Base-by-base conservation (phyloP, 2,329 filamentous ascomycete species). In the Aspergillus viridinutans region DNA sequence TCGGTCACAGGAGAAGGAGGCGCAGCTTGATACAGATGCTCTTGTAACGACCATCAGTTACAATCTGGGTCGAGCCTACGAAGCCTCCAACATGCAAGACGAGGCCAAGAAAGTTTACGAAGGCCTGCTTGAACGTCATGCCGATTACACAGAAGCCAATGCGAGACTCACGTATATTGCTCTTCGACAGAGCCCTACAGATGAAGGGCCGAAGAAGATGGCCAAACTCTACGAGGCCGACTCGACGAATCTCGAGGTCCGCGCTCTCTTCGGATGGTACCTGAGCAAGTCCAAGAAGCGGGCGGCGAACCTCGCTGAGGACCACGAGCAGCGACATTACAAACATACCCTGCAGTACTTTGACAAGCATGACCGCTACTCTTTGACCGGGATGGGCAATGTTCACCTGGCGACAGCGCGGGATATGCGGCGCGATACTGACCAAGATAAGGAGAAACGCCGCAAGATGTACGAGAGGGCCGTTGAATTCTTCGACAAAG, bases 401-500 rank as follows among this genome's bases (percentile, higher is more conserved):
- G 80, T 99, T n/a, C 88, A 93, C 65, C 83, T 99, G 43, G 81
- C 88, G 64, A 86, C 90, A 60, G 94, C 94, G 9, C 86, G 94
- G 65, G 95, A 99, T 73, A 97, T 97, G 92, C 89, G 90, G 29
- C 86, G 92, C 52, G 90, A 94, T 60, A 90, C 90, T 0, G 94
- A 97, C 8, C 82, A 86, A 58, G 93, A 99, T 58, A 96, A 90
- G 75, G 89, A 96, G 67, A 96, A 95, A 78, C 87, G 92, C 53
- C 89, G 88, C 56, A 90, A 89, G 65, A 88, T 86, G 60, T 99
- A 97, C 71, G 86, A 87, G 70, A 92, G 93, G 64, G 92, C 94
- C 0, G 92, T 97, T 10, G 95, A 99, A 71, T 99, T 99, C 76
- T 99, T 97, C 67, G 94, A 97, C 72, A 99, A 99, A 77, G 93